Base-by-base conservation (phyloP, 1,284 basidiomycete species). In the Vanrija humicola region DNA sequence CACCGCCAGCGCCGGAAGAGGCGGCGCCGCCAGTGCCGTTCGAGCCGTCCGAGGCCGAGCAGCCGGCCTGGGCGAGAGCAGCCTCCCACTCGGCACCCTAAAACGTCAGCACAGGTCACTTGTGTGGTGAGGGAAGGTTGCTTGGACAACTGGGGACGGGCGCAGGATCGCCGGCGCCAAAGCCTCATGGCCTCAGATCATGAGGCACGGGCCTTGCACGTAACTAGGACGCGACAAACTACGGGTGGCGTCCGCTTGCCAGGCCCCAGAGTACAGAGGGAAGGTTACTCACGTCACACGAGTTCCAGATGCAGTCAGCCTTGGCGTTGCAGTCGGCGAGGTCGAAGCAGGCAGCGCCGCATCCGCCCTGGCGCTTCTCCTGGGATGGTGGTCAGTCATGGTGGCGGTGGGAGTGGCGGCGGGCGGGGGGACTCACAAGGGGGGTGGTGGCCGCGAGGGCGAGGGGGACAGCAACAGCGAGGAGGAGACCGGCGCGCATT, bases 401-500 rank as follows among this genome's bases (percentile, higher is more conserved):
- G 39, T 25, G 15, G 28, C 5, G 21, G 21, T 15, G 6, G 25
- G 1, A 6, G 7, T n/a, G 43, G 43, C 23, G 28, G 46, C 28
- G 28, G 40, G n/a, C n/a, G 3, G 42, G 9, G 19, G 3, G 18
- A 48, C 54, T 46, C 44, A 57, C 43, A 26, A 15, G 26, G 28
- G 28, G 28, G 28, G 56, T 23, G 50, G 43, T 34, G 9, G 39
- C 38, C 25, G 44, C 54, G 54, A 55, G 54, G 54, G 44, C 15
- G 52, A 47, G 46, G 21, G 42, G 47, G 18, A 26, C 25, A 38
- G 38, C 29, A 38, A 55, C 38, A n/a, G 53, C 49, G 38, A 62
- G 44, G 48, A 58, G 48, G 47, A 42, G 34, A 26, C 56, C 34
- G 38, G 49, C 29, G 39, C 57, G 56, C 62, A 64, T 64, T 56